Evolutionary conservation across 129 eudicot genomes (phyloP).

Genomic region (Tanacetum coccineum): DNA sequence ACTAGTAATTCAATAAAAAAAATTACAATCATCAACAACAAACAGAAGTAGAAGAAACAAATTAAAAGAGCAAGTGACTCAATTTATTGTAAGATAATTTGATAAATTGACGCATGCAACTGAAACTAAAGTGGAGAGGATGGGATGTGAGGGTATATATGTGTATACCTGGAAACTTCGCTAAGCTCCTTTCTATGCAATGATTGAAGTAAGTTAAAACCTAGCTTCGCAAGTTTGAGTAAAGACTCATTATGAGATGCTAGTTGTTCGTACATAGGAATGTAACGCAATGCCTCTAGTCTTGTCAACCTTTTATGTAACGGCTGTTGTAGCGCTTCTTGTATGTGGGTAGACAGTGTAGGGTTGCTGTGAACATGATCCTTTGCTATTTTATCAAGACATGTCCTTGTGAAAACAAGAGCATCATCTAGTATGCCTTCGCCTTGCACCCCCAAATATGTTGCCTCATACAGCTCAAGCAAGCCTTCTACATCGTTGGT

Average conservation of each 20-base stretch:
- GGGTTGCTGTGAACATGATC: slow-evolving; percentile 5
- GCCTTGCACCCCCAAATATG: slow-evolving; percentile 31
- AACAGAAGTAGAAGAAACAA: too few species aligned
- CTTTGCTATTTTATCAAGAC: slow-evolving; percentile 4
- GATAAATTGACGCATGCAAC: too few species aligned
- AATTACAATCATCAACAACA: too few species aligned
- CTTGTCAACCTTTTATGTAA: slow-evolving; percentile 30
- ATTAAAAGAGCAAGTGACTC: too few species aligned
- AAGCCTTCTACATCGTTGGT: slow-evolving; percentile 26
- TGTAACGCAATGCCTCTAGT: slow-evolving; percentile 32
- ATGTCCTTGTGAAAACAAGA: slow-evolving; percentile 30
- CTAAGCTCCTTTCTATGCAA: slow-evolving; percentile 39
- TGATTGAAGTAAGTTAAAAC: slow-evolving; percentile 41
- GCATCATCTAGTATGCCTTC: slow-evolving; percentile 53
- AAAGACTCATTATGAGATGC: slow-evolving; percentile 23
- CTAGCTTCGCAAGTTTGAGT: slow-evolving; percentile 42
- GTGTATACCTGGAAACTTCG: slow-evolving; percentile 31
- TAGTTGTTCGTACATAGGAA: slow-evolving; percentile 36
- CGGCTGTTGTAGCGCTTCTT: slow-evolving; percentile 26
- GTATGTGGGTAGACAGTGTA: slow-evolving; percentile 20
- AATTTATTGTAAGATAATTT: background rate
- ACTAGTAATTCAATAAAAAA: too few species aligned
- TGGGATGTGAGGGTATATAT: background rate
- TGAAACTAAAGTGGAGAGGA: background rate
- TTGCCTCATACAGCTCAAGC: slow-evolving; percentile 50